phyloP scores from a whole-genome alignment of 192 early-diverging fungal genomes.

The Gryganskiella cystojenkinii region DNA sequence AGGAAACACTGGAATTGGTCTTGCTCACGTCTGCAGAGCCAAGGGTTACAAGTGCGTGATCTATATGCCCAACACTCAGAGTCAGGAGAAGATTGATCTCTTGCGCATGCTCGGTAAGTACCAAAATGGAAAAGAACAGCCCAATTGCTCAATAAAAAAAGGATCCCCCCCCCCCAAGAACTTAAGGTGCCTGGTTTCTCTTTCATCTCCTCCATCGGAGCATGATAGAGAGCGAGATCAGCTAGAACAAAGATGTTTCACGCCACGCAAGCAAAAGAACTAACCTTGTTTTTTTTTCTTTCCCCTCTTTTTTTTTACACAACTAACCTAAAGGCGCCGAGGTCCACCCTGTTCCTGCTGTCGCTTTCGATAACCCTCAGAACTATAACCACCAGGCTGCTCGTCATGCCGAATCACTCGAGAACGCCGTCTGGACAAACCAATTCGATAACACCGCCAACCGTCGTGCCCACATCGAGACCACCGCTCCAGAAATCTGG shows the following conservation, averaged over 20 bases:
- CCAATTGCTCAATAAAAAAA: too few species aligned
- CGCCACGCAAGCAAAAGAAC: too few species aligned
- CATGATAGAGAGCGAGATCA: too few species aligned
- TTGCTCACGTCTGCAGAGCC: slow-evolving; percentile 93
- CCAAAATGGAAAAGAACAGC: not conserved
- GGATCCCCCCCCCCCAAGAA: too few species aligned
- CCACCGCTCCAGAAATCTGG: slow-evolving; percentile 97
- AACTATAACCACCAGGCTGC: slow-evolving; percentile 97
- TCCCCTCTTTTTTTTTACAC: not conserved
- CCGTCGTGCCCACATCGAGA: slow-evolving; percentile 91
- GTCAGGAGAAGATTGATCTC: slow-evolving; percentile 95
- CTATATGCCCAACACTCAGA: slow-evolving; percentile 98
- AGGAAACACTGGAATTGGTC: slow-evolving; percentile 96
- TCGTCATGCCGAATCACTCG: slow-evolving; percentile 78
- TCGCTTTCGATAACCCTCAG: slow-evolving; percentile 88
- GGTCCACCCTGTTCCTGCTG: slow-evolving; percentile 93
- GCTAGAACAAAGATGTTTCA: too few species aligned
- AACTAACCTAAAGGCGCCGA: slow-evolving; percentile 72
- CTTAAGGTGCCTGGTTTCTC: too few species aligned
- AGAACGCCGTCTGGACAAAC: slow-evolving; percentile 96
- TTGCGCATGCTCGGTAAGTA: slow-evolving; percentile 83
- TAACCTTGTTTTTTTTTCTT: slow-evolving; percentile 14
- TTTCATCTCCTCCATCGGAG: too few species aligned
- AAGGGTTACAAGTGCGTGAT: slow-evolving; percentile 96
- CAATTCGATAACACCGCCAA: slow-evolving; percentile 97